These are phyloP conservation scores for Plasmodium inui DNA, from an alignment of 169 alveolate species.

Conservation along the genomic window DNA sequence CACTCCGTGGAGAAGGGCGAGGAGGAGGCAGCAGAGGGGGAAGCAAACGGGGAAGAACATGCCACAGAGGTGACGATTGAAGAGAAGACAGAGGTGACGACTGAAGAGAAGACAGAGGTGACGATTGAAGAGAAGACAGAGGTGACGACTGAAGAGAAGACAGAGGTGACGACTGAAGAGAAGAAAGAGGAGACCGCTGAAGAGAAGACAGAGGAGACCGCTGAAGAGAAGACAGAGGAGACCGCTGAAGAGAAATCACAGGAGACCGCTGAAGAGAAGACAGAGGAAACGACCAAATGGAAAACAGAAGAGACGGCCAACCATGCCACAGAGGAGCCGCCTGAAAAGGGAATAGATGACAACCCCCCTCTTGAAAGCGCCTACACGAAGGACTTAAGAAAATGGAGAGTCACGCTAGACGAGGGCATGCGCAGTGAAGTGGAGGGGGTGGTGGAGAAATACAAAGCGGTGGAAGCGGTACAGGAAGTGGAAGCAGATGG, in stretches of 20 bases:
- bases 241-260: too few relatives aligned
- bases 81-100: not conserved
- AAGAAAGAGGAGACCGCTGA: not conserved
- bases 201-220: too few relatives aligned
- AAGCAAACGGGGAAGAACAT: not conserved
- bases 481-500: not conserved
- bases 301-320: too few relatives aligned
- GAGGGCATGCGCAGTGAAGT: not conserved
- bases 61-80: not conserved
- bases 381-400: not conserved
- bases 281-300: too few relatives aligned
- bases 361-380: not conserved
- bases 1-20: not conserved
- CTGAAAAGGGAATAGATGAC: not conserved
- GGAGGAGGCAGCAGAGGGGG: not conserved
- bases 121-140: not conserved
- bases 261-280: too few relatives aligned
- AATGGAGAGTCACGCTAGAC: constrained; percentile 2
- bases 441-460: not conserved
- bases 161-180: not conserved
- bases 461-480: not conserved
- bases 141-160: not conserved
- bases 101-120: not conserved
- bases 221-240: too few relatives aligned
- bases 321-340: not conserved